These are phyloP conservation scores for Wickerhamomyces sp. DNA, from an alignment of 1,139 yeast species.

Conservation along the genomic window DNA sequence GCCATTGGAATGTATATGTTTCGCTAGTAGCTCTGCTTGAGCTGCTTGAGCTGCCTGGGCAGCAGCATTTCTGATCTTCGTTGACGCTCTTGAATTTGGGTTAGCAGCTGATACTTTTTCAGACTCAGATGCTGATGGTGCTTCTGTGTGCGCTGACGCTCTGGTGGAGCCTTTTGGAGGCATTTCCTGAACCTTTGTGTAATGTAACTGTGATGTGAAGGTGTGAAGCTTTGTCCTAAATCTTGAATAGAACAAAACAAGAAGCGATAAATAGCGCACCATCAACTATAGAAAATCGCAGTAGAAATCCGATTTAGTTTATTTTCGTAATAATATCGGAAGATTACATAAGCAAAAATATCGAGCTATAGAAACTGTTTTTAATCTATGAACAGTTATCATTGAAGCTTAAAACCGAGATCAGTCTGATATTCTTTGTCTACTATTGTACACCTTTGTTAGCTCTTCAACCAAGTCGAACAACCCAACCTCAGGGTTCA, in stretches of 20 bases:
- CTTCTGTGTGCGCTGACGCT: constrained; percentile 21
- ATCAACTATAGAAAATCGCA: too few relatives aligned
- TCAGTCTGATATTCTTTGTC: not conserved
- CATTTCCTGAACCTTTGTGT: constrained; percentile 7
- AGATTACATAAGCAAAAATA: too few relatives aligned
- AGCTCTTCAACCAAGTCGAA: constrained; percentile 15
- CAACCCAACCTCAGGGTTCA: constrained; percentile 12
- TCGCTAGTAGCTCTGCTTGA: constrained; percentile 53
- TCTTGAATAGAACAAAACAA: too few relatives aligned
- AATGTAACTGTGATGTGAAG: too few relatives aligned
- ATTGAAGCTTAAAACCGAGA: too few relatives aligned
- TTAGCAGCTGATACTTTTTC: constrained; percentile 9
- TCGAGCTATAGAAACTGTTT: too few relatives aligned
- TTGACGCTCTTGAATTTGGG: constrained; percentile 33
- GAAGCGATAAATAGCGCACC: too few relatives aligned
- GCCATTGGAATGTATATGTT: constrained; percentile 60
- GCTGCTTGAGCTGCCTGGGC: constrained; percentile 54
- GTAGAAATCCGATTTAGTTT: too few relatives aligned
- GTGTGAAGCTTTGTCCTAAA: too few relatives aligned
- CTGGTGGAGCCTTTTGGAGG: constrained; percentile 21
- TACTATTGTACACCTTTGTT: not conserved
- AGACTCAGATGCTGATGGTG: constrained; percentile 22
- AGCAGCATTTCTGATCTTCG: constrained; percentile 50
- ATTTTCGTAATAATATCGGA: too few relatives aligned
- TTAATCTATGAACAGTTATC: too few relatives aligned